Percentiles rank a stretch among this genome's conserved stretches.
These are phyloP conservation scores for Venturia nashicola DNA, from an alignment of 2,329 filamentous ascomycete genomes.

Conservation along the genomic window DNA sequence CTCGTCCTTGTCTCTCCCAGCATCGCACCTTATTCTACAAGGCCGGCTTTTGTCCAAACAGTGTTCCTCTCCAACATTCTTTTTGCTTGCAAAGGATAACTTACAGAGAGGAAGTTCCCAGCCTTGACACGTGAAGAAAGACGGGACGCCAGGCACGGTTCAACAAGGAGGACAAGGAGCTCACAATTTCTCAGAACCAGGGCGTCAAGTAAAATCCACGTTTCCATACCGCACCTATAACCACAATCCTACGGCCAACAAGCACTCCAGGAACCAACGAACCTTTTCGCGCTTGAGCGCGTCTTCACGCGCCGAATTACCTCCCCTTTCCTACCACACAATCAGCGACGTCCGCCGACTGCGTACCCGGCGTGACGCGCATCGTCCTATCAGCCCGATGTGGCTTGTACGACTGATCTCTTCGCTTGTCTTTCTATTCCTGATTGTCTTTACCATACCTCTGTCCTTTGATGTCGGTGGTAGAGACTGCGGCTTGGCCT, in stretches of 20 bases:
- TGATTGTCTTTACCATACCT: slow-evolving; percentile 89
- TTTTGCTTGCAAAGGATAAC: no score
- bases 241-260: background rate
- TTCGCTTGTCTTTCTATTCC: slow-evolving; percentile 74
- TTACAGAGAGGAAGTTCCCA: background rate
- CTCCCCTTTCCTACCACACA: background rate
- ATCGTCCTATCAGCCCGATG: slow-evolving; percentile 35
- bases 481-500: slow-evolving; percentile 83
- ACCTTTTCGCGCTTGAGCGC: slow-evolving; percentile 2
- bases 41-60: background rate
- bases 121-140: slow-evolving; percentile 4
- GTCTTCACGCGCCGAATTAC: slow-evolving; percentile 20
- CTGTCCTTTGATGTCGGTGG: slow-evolving; percentile 97
- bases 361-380: slow-evolving; percentile 8
- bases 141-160: background rate
- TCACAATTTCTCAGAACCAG: background rate
- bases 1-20: background rate
- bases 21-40: background rate
- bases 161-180: background rate
- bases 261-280: background rate
- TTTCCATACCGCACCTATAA: background rate
- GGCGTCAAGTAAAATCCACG: background rate
- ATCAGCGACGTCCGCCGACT: background rate
- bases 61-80: background rate
- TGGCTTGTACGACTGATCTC: slow-evolving; percentile 74